phyloP scores from a whole-genome alignment of 768 basidiomycete species.

The Macrolepiota fuliginosa region DNA sequence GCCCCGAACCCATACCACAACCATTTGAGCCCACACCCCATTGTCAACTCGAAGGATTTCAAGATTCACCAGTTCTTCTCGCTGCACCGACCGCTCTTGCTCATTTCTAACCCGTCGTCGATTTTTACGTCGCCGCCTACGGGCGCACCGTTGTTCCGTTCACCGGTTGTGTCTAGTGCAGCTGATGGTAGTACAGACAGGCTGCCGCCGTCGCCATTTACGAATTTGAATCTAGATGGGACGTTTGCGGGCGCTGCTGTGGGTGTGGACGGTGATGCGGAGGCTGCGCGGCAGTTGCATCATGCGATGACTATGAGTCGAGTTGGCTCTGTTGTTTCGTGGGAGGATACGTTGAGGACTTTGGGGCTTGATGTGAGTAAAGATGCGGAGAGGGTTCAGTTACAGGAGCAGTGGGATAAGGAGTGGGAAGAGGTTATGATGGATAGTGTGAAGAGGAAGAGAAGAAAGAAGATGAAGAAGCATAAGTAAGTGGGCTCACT shows the following conservation, averaged over 20 bases:
- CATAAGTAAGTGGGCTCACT: constrained; percentile 71
- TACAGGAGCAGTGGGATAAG: constrained; percentile 52
- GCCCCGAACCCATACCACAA: constrained; percentile 16
- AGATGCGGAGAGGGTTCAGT: constrained; percentile 47
- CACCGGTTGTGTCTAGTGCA: background rate
- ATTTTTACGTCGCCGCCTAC: constrained; percentile 39
- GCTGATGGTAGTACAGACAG: constrained; percentile 11
- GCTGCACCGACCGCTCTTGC: constrained; percentile 73
- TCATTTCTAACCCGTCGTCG: constrained; percentile 59
- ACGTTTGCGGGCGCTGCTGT: constrained; percentile 38
- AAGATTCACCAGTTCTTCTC: constrained; percentile 86
- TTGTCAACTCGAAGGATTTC: constrained; percentile 64
- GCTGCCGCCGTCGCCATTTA: constrained; percentile 16
- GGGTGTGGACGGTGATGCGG: constrained; percentile 71
- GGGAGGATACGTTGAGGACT: constrained; percentile 65
- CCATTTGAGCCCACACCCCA: constrained; percentile 41
- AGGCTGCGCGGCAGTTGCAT: constrained; percentile 77
- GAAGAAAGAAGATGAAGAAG: constrained; percentile 94
- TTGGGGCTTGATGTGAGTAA: constrained; percentile 59
- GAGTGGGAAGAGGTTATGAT: constrained; percentile 66
- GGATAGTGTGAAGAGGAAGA: constrained; percentile 84
- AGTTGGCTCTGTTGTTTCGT: constrained; percentile 58
- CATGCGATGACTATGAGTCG: constrained; percentile 68
- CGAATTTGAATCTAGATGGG: constrained; percentile 19
- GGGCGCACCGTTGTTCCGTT: constrained; percentile 20